Evolutionary conservation across 2,329 filamentous ascomycete genomes (phyloP).

Genomic region (Colletotrichum neosansevieriae): DNA sequence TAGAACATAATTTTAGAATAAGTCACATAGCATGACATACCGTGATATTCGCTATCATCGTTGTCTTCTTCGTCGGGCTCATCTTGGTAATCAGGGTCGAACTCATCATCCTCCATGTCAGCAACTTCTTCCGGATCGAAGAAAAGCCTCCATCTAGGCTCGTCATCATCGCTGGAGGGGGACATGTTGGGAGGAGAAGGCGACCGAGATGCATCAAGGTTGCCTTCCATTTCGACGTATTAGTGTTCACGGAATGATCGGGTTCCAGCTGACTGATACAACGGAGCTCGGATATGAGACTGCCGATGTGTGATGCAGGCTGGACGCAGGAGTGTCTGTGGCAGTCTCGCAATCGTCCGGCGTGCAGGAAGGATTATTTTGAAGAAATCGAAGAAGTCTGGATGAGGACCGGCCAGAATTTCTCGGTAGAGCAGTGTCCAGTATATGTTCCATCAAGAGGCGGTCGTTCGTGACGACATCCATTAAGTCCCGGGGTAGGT

Average conservation of each 20-base stretch:
- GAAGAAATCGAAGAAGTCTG: neutral
- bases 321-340: conserved; percentile 4
- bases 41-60: conserved; percentile 41
- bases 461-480: conserved; percentile 39
- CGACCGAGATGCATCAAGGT: neutral
- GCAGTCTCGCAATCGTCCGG: neutral
- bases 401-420: neutral
- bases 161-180: neutral
- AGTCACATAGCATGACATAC: neutral
- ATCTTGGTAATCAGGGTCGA: conserved; percentile 45
- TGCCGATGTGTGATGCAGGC: conserved; percentile 31
- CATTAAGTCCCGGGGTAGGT: conserved; percentile 33
- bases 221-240: conserved; percentile 20
- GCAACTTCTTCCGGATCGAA: conserved; percentile 37
- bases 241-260: conserved; percentile 33
- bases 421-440: conserved; percentile 4
- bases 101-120: conserved; percentile 52
- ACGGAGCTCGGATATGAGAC: conserved; percentile 37
- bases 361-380: neutral
- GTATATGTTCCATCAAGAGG: conserved; percentile 31
- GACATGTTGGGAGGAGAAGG: neutral
- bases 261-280: conserved; percentile 37
- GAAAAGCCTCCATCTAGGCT: conserved; percentile 17
- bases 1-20: conserved; percentile 32
- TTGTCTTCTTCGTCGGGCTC: conserved; percentile 44